Evolutionary conservation across 371 early-diverging fungal species (phyloP).

Genomic region (Lichtheimia ramosa): DNA sequence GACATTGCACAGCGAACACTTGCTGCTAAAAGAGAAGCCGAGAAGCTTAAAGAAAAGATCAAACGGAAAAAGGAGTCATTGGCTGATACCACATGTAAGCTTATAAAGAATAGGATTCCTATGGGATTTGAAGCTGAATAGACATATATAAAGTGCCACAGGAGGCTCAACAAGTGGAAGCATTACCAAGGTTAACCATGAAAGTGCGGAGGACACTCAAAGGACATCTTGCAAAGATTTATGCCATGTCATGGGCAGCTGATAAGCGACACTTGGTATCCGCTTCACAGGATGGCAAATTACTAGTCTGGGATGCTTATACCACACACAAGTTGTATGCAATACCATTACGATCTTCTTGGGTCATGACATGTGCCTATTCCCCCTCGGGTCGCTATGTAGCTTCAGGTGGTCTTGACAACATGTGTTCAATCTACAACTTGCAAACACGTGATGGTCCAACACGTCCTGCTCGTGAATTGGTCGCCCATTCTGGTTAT

Average conservation of each 20-base stretch:
- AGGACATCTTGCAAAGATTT: constrained; percentile 98
- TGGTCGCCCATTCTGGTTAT: constrained; percentile 95
- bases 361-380: constrained; percentile 99
- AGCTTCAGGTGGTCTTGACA: constrained; percentile 99
- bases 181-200: constrained; percentile 88
- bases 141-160: constrained; percentile 12
- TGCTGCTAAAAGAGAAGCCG: constrained; percentile 93
- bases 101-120: no score
- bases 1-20: constrained; percentile 92
- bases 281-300: constrained; percentile 98
- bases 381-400: constrained; percentile 97
- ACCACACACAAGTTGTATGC: constrained; percentile 97
- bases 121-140: no score
- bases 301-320: constrained; percentile 98
- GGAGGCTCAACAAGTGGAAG: constrained; percentile 63
- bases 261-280: constrained; percentile 95
- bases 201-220: constrained; percentile 94
- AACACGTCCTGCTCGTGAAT: constrained; percentile 90
- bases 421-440: constrained; percentile 96
- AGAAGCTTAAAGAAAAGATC: constrained; percentile 93
- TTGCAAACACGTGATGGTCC: constrained; percentile 88
- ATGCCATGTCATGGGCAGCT: constrained; percentile 98
- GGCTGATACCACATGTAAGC: constrained; percentile 88
- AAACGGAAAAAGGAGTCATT: constrained; percentile 87
- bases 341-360: constrained; percentile 95